A percentile compares a stretch with the other conserved stretches of the same genome.
Conservation (phyloP, 169 alveolate species). For the Plasmodium coatneyi region DNA sequence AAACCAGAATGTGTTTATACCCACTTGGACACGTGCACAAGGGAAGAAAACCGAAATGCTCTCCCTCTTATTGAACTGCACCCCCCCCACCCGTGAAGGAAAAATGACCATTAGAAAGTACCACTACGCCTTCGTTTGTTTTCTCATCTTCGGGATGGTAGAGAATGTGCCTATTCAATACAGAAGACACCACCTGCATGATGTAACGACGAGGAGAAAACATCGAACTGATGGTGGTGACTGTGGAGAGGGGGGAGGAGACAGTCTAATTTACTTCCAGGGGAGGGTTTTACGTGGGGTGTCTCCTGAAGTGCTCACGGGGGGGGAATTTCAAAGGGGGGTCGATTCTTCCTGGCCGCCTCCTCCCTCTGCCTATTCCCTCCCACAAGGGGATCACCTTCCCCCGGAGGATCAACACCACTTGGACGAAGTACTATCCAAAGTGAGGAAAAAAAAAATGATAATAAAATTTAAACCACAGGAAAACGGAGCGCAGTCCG, state of each 20-base stretch:
- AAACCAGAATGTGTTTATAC: neutral
- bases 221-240: neutral
- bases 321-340: neutral
- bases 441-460: neutral
- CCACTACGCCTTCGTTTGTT: neutral
- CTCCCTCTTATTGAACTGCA: too few species aligned
- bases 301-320: neutral
- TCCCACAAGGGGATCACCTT: too few species aligned
- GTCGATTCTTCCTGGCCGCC: neutral
- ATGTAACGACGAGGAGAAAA: neutral
- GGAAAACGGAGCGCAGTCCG: neutral
- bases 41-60: too few species aligned
- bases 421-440: neutral
- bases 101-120: neutral
- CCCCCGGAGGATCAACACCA: neutral
- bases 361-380: too few species aligned
- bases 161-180: neutral
- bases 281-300: neutral
- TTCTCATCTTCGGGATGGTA: neutral
- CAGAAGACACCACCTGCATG: neutral
- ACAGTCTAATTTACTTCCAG: neutral
- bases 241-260: neutral
- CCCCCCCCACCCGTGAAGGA: neutral
- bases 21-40: neutral
- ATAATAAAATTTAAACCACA: slow-evolving; percentile 23